Conservation (phyloP, 768 basidiomycete genomes). For the Russula dissimulans region DNA sequence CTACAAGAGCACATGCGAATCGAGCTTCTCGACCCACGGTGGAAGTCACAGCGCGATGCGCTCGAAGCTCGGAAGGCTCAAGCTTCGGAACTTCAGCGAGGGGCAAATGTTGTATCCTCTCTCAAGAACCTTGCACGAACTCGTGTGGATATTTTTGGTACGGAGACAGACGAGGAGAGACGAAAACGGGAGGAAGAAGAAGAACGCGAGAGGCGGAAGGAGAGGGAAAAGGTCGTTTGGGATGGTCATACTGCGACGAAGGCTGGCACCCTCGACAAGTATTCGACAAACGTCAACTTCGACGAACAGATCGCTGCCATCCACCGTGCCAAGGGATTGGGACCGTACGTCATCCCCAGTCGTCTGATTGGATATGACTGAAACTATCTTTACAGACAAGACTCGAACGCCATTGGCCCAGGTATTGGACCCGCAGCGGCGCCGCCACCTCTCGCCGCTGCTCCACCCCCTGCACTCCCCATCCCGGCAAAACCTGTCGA, state of each 20-base stretch:
- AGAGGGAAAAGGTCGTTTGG: conserved; percentile 95
- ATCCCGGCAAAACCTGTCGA: conserved; percentile 48
- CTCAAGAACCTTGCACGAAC: conserved; percentile 88
- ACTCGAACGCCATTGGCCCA: conserved; percentile 72
- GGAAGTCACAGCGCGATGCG: conserved; percentile 91
- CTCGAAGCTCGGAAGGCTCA: conserved; percentile 87
- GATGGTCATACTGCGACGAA: conserved; percentile 97
- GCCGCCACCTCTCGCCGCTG: conserved; percentile 50
- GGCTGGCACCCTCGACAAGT: conserved; percentile 85
- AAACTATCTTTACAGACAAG: conserved; percentile 42
- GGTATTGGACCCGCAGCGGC: conserved; percentile 79
- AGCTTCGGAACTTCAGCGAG: conserved; percentile 77
- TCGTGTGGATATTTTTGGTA: conserved; percentile 97
- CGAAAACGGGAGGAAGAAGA: conserved; percentile 82
- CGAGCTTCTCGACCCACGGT: conserved; percentile 92
- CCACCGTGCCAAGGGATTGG: conserved; percentile 85
- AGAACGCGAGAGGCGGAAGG: conserved; percentile 69
- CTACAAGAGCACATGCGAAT: conserved; percentile 97
- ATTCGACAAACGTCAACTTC: conserved; percentile 86
- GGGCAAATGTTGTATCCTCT: conserved; percentile 90
- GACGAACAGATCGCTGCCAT: conserved; percentile 98
- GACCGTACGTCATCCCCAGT: conserved; percentile 49
- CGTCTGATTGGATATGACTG: conserved; percentile 3
- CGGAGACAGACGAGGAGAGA: conserved; percentile 85
- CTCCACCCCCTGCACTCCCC: conserved; percentile 71